Evolutionary conservation across 2,329 filamentous ascomycete species (phyloP), one percentile per base, ranked within the genome.

Genomic region (Ophiostoma populinum): DNA sequence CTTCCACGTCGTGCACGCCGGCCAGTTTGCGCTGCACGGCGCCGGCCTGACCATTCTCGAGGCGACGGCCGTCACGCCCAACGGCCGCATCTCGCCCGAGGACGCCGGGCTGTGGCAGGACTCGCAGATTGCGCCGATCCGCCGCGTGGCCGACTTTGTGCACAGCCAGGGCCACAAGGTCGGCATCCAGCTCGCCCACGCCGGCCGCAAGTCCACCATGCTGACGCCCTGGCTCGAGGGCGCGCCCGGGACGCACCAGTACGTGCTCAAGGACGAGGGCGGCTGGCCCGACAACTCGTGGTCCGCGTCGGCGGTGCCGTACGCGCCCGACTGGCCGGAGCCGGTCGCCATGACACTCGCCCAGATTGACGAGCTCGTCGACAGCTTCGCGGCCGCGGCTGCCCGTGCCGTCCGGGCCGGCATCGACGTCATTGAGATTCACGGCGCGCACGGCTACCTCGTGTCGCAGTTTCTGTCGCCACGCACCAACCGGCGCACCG

Each of bases 61-160:
- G 58, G 82, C 85, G 18, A 85, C 80, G 1, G 63, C 74, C 21
- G 79, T 92, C 0, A 62, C 70, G 8, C 57, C 80, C 6, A 73
- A 86, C 45, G 85, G 85, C 19, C 70, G 86, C 37, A 92, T 92
- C 59, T 79, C 80, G 1, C 82, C 83, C 1, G 65, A 86, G 51
- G 80, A 87, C 51, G 57, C 61, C 10, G 83, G 86, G 1, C 57
- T 94, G 7, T 94, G 85, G 86, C 65, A 78, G 42, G 86, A 93
- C 52, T 72, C 67, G 22, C 86, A 94, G 53, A 76, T 86, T 40
- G 75, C 67, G 42, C 74, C 75, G 0, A 57, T 92, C 39, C 68
- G 65, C 49, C 67, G 69, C 40, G 67, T 87, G 30, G 70, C 75
- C 24, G 80, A 92, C 41, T 92, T 85, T 42, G 70, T 78, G 3